phyloP scores from a whole-genome alignment of 805 yeast species.

The Saccharomycopsis guyanensis region DNA sequence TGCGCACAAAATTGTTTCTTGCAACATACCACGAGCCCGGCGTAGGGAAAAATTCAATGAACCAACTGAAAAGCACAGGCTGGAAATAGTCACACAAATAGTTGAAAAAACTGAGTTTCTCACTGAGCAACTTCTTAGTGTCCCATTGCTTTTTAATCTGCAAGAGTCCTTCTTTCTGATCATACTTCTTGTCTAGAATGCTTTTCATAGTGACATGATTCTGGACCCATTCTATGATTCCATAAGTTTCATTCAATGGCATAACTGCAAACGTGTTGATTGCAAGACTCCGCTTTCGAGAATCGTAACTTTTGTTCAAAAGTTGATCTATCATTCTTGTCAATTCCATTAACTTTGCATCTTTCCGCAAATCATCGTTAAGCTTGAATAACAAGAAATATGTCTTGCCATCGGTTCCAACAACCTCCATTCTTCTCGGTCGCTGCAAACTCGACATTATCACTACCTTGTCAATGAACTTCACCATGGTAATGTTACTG shows the following conservation, averaged over 20 bases:
- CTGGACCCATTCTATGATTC: constrained; percentile 85
- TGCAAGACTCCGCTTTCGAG: constrained; percentile 61
- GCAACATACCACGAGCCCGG: constrained; percentile 83
- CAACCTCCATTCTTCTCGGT: constrained; percentile 69
- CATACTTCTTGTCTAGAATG: constrained; percentile 41
- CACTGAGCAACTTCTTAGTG: constrained; percentile 25
- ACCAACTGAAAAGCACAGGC: constrained; percentile 83
- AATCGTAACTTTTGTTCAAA: constrained; percentile 56
- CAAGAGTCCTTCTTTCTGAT: constrained; percentile 31
- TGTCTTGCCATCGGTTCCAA: constrained; percentile 70
- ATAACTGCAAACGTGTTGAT: constrained; percentile 83
- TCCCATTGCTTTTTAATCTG: constrained; percentile 26
- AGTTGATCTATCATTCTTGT: constrained; percentile 79
- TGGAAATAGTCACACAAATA: constrained; percentile 33
- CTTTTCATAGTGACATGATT: constrained; percentile 66
- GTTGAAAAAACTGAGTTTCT: constrained; percentile 32
- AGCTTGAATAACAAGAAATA: constrained; percentile 78
- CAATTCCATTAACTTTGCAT: constrained; percentile 88
- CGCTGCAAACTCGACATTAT: constrained; percentile 77
- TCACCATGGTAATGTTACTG: constrained; percentile 45
- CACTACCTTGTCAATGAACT: constrained; percentile 59
- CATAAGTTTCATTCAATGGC: constrained; percentile 79
- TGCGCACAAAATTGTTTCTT: constrained; percentile 63
- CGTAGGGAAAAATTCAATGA: constrained; percentile 79
- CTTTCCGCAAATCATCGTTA: constrained; percentile 89